Base-by-base conservation (phyloP, 139 green algal genomes). In the Pleodorina starrii region DNA sequence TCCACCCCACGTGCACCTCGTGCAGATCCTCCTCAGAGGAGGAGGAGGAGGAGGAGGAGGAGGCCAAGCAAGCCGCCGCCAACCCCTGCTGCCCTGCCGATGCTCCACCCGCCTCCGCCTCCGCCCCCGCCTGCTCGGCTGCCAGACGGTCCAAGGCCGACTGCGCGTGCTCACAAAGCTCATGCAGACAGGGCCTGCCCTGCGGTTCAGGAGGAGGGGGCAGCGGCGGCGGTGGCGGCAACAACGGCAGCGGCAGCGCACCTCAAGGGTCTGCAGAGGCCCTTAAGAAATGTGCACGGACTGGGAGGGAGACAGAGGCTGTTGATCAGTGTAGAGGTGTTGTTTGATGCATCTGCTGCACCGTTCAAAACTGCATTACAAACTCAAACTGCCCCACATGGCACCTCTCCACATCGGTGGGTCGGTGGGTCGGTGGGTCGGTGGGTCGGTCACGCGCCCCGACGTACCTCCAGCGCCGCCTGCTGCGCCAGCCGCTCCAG, bases 101-200 rank as follows among this genome's bases (percentile, higher is more conserved):
- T 66, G 21, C 54, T 21, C 29, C 54, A 12, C 29, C 50, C 9
- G 5, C 54, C 25, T 66, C 54, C 54, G 2, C 63, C 32, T 35
- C 63, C 2, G 63, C 63, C 16, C 21, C 63, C 19, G 11, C 63
- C 63, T 21, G 27, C 32, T 36, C 21, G 11, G 19, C 27, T 32
- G 42, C 32, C n/a, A 63, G 46, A n/a, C 16, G 27, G 35, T 50
- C 44, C 82, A 16, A 27, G 42, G 63, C 57, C 29, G 57, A 42
- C 81, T 63, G 60, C 32, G 74, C 27, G 29, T 29, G 25, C 66
- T 88, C 82, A 36, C 51, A 27, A 19, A 88, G 66, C 32, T 88
- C 82, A 19, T 79, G 63, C 21, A 88, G 44, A 44, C 66, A 79
- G n/a, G 82, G 44, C 63, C 66, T 43, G 32, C 44, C 82, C 82